Evolutionary conservation across 1,139 yeast genomes (phyloP), one percentile per base, ranked within the genome.

Genomic region (Zygosaccharomyces sapae): DNA sequence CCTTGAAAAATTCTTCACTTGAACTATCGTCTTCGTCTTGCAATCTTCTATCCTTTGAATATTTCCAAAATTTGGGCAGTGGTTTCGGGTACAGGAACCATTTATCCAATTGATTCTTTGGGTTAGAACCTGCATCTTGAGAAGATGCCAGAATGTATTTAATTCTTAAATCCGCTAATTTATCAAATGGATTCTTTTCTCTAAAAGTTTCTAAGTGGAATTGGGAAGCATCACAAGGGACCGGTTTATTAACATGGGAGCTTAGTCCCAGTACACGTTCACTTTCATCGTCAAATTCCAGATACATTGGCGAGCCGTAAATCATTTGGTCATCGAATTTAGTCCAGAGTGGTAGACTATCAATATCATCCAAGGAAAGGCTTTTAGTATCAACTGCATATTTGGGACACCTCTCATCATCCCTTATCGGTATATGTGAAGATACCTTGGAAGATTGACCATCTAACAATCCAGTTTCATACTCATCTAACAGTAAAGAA

Each of bases 41-140:
- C n/a, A 62, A 52, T 34, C 67, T 50, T 40, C 53, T 55, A 46
- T 63, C 67, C 29, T 59, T 56, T 27, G 54, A 59, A 48, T 57
- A 61, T 41, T 60, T 62, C 67, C 67, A 63, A 44, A 59, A 62
- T 46, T 63, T 63, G 3, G 67, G 66, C 33, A 63, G 37, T 3
- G 67, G 66, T 40, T 57, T 56, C 1, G 67, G 67, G 42, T 63
- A 63, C 1, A 61, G 47, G 12, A 63, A 51, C 62, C 65, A 60
- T 22, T 52, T 52, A 5, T 53, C 48, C n/a, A 54, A 25, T 44
- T 62, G 55, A 39, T 59, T 41, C 35, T 60, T 61, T 25, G 51
- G 41, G 44, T 62, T 61, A 1, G 62, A 55, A 8, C 33, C 42
- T 10, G 48, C 45, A 50, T 61, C 61, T 43, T 63, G 67, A 16